Evolutionary conservation across 768 basidiomycete species (phyloP), one percentile per base, ranked within the genome.

Genomic region (Boletus barrowsii): DNA sequence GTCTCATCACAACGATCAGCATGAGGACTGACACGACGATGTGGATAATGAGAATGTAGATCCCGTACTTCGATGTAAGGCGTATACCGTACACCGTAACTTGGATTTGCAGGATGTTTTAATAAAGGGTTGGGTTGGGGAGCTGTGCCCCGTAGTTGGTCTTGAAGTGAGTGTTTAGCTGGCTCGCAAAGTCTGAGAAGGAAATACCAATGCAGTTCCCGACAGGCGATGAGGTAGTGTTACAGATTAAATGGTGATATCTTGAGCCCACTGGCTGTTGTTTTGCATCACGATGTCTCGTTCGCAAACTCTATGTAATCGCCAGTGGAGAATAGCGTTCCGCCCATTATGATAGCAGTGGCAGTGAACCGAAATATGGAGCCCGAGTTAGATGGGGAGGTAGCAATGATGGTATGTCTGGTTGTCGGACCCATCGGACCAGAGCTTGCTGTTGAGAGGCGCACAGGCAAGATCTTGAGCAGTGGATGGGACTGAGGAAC

Each of bases 181-280:
- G 2, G 1, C 5, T 10, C 5, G 56, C 36, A 35, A 63, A 53
- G 48, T 62, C 51, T 1, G 24, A n/a, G 33, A 63, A 24, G 41
- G 50, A 42, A 11, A 7, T n/a, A 14, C n/a, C 22, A 3, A 7
- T 0, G n/a, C 51, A 41, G 6, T 0, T 0, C 10, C 45, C 36
- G n/a, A 47, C 2, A 5, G 11, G 4, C 11, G 59, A n/a, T 2
- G 9, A 32, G 5, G 42, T 46, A 6, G 53, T 37, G 1, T 57
- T 50, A 42, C 56, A 60, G 11, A 65, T 49, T 11, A 65, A n/a
- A 20, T 52, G 10, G 51, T 48, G 41, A 65, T 60, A 35, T 62
- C 64, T 49, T 48, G 48, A 14, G 52, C 58, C 61, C 64, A 66
- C 10, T 44, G 58, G 10, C 24, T 42, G 32, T 35, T 41, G 7